These are phyloP conservation scores for Fusarium scirpi DNA, from an alignment of 2,329 filamentous ascomycete genomes.

Conservation along the genomic window DNA sequence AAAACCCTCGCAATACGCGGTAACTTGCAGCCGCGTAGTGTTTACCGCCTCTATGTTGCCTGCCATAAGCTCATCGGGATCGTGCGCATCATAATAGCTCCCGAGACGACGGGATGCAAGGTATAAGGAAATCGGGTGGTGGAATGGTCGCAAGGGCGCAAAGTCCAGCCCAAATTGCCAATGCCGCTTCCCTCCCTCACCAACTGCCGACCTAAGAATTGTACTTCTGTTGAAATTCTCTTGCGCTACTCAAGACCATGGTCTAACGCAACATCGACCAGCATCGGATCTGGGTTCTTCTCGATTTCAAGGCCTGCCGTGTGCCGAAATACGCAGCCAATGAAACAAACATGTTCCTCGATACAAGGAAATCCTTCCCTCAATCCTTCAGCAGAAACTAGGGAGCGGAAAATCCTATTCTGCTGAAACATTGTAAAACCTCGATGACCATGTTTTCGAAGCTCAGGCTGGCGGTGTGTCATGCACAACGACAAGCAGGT, in stretches of 20 bases:
- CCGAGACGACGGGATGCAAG: slow-evolving; percentile 25
- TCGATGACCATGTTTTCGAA: slow-evolving; percentile 41
- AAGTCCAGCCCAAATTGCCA: slow-evolving; percentile 31
- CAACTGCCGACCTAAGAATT: slow-evolving; percentile 8
- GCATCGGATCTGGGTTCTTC: slow-evolving; percentile 23
- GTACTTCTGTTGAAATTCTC: slow-evolving; percentile 26
- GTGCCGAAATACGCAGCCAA: slow-evolving; percentile 18
- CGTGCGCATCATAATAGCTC: slow-evolving; percentile 18
- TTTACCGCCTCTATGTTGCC: slow-evolving; percentile 26
- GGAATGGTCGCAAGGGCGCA: slow-evolving; percentile 32
- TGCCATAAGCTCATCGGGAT: slow-evolving; percentile 28
- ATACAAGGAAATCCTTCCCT: slow-evolving; percentile 8
- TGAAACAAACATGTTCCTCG: slow-evolving; percentile 17
- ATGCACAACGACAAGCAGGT: slow-evolving; percentile 82
- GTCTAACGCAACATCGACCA: slow-evolving; percentile 15
- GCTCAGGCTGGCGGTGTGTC: slow-evolving; percentile 77
- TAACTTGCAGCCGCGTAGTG: slow-evolving; percentile 32
- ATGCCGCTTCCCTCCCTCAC: slow-evolving; percentile 15
- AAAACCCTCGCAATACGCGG: slow-evolving; percentile 43
- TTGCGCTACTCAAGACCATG: slow-evolving; percentile 24
- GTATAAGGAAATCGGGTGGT: slow-evolving; percentile 28
- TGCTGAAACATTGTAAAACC: slow-evolving; percentile 36
- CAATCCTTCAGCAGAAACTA: slow-evolving; percentile 22
- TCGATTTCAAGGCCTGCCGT: slow-evolving; percentile 25
- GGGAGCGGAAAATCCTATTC: slow-evolving; percentile 19